Evolutionary conservation across 768 basidiomycete genomes (phyloP), one percentile per base, ranked within the genome.

Genomic region (Austroboletus festivus): DNA sequence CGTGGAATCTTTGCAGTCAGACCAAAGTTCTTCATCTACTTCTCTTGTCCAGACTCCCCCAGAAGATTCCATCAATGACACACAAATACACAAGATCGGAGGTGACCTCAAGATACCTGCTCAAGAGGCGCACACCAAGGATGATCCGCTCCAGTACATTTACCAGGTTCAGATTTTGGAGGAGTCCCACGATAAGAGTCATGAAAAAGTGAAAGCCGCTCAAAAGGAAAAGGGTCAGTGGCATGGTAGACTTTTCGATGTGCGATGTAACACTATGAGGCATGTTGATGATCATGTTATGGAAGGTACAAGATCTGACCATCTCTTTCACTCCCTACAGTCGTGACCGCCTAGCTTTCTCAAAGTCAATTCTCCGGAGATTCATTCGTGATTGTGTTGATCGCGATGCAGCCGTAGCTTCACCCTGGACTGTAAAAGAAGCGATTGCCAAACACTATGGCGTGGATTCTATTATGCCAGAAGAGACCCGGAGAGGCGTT

Each of bases 351-450:
- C 76, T 95, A 18, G 84, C 92, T 18, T 98, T 98, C 70, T 95
- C 93, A 23, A 97, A 98, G 68, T 93, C 93, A 16, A 95, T 98
- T 58, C 81, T 99, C 23, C 90, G 93, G 55, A 86, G 93, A 15
- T 97, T 95, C 70, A 89, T 99, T 49, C 85, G 91, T 53, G 96
- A 98, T 62, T 95, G 93, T 59, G 88, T 99, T 3, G 87, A 91
- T 60, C 84, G 96, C 28, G 93, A 95, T 56, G 78, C 92, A 15
- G 87, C 91, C 9, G 86, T 95, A 22, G 93, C 92, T 8, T 90
- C 92, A 1, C 95, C 96, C 6, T 99, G 96, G 96, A 86, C 84
- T 2, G 93, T 98, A 24, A 97, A 97, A 66, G 81, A 81, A 2
- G 70, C 76, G 6, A 87, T 98, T 47, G 94, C 93, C 1, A 78